Conservation (phyloP, 148 eudicot species). For the Polygonum maritimum region DNA sequence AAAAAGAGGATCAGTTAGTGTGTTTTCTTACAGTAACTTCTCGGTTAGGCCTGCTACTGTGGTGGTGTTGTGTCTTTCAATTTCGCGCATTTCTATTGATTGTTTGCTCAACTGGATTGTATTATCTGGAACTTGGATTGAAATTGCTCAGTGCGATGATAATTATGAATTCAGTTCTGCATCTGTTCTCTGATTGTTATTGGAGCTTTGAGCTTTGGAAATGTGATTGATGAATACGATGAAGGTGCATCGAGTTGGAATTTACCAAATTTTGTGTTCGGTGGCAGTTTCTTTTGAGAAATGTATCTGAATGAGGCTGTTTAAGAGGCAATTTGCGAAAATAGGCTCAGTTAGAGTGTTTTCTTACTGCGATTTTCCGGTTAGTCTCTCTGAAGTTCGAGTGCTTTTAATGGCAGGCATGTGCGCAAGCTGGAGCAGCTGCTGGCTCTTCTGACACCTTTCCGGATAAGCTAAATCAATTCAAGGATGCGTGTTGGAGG, state of each 20-base stretch:
- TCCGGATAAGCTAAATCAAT: slow-evolving; percentile 46
- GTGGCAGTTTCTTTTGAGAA: neutral
- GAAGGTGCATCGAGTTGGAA: neutral
- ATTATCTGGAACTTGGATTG: neutral
- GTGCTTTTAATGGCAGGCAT: slow-evolving; percentile 38
- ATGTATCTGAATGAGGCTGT: too few relatives aligned
- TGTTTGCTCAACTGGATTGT: neutral
- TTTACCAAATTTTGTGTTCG: neutral
- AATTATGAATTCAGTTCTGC: neutral
- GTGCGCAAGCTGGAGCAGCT: slow-evolving; percentile 58
- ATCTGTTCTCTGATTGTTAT: neutral
- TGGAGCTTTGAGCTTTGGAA: neutral
- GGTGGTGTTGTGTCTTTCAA: slow-evolving; percentile 24
- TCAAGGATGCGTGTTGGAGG: slow-evolving; percentile 89
- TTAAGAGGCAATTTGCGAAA: too few relatives aligned
- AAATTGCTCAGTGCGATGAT: neutral
- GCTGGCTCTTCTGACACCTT: slow-evolving; percentile 37
- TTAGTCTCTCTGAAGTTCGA: neutral
- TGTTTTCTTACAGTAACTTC: too few relatives aligned
- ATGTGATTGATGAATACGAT: neutral
- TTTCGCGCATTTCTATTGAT: neutral
- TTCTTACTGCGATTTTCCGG: neutral
- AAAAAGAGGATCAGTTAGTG: too few relatives aligned
- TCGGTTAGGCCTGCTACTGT: too few relatives aligned
- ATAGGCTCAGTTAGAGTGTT: too few relatives aligned